Evolutionary conservation across 345 rosid species (phyloP).

Genomic region (Lumnitzera littorea): DNA sequence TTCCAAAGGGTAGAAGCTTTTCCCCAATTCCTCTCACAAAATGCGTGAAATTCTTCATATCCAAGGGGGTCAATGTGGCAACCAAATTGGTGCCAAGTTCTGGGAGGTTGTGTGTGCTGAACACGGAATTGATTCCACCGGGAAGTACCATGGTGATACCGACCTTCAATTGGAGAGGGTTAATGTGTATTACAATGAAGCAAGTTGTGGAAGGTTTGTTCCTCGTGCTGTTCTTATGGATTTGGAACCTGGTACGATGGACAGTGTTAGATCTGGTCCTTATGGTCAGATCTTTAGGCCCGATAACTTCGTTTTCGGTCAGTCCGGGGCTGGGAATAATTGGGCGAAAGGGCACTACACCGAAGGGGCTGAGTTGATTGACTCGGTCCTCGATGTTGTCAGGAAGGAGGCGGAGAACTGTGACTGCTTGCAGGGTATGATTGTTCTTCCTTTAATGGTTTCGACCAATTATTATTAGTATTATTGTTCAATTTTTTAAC

Average conservation of each 20-base stretch:
- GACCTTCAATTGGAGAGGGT: constrained; percentile 53
- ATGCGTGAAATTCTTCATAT: constrained; percentile 69
- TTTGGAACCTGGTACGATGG: constrained; percentile 60
- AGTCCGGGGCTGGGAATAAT: constrained; percentile 54
- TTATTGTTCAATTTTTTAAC: too few relatives aligned
- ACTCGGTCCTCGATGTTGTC: constrained; percentile 54
- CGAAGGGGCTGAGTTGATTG: constrained; percentile 56
- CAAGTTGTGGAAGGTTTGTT: constrained; percentile 53
- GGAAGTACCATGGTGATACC: constrained; percentile 35
- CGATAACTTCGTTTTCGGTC: constrained; percentile 52
- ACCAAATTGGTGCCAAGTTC: constrained; percentile 66
- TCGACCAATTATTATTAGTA: too few relatives aligned
- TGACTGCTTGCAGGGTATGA: constrained; percentile 53
- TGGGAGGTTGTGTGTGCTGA: constrained; percentile 54
- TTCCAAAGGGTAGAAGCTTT: not conserved
- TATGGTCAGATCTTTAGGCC: constrained; percentile 61
- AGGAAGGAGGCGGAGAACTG: constrained; percentile 64
- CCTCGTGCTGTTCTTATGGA: constrained; percentile 63
- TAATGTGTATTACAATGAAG: constrained; percentile 59
- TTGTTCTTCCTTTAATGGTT: too few relatives aligned
- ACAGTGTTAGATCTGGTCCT: constrained; percentile 46
- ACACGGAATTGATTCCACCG: constrained; percentile 55
- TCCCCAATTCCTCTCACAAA: constrained; percentile 9
- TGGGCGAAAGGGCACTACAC: constrained; percentile 68
- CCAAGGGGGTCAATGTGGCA: constrained; percentile 64